Conservation (phyloP, 768 basidiomycete genomes). For the Kwoniella europaea region DNA sequence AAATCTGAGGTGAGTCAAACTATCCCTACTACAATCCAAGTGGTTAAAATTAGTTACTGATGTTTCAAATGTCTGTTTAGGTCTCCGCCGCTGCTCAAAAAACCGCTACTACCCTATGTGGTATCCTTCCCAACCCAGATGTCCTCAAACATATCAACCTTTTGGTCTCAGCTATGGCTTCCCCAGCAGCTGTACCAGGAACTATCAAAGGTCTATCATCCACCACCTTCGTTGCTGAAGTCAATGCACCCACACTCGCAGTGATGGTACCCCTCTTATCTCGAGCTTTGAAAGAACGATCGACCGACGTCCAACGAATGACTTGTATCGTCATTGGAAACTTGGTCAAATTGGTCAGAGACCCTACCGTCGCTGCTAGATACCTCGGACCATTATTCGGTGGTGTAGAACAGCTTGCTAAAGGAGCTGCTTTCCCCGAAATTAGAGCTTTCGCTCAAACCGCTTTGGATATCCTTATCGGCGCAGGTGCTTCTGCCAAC, state of each 20-base stretch:
- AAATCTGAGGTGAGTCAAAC: slow-evolving; percentile 76
- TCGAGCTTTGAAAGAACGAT: slow-evolving; percentile 90
- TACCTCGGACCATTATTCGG: slow-evolving; percentile 86
- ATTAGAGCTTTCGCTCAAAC: slow-evolving; percentile 90
- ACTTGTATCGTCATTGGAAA: slow-evolving; percentile 94
- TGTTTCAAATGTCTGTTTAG: slow-evolving; percentile 58
- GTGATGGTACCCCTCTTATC: slow-evolving; percentile 89
- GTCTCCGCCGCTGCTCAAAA: slow-evolving; percentile 85
- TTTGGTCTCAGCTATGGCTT: slow-evolving; percentile 85
- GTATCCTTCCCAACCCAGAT: slow-evolving; percentile 90
- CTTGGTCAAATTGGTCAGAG: slow-evolving; percentile 93
- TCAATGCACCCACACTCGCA: slow-evolving; percentile 93
- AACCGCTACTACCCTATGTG: slow-evolving; percentile 85
- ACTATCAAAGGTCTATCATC: slow-evolving; percentile 95
- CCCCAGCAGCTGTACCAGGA: slow-evolving; percentile 79
- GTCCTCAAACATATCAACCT: slow-evolving; percentile 83
- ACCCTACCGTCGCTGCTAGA: slow-evolving; percentile 82
- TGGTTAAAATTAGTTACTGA: slow-evolving; percentile 2
- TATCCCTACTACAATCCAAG: background rate
- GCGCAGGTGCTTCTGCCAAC: slow-evolving; percentile 79
- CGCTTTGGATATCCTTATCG: slow-evolving; percentile 77
- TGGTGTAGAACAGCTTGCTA: slow-evolving; percentile 87
- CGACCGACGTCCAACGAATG: slow-evolving; percentile 93
- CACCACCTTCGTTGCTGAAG: slow-evolving; percentile 96
- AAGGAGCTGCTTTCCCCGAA: slow-evolving; percentile 93